Percentiles rank a stretch among this genome's conserved stretches.
phyloP scores from a whole-genome alignment of 75 land plant species.

The Pseudotsuga menziesii region DNA sequence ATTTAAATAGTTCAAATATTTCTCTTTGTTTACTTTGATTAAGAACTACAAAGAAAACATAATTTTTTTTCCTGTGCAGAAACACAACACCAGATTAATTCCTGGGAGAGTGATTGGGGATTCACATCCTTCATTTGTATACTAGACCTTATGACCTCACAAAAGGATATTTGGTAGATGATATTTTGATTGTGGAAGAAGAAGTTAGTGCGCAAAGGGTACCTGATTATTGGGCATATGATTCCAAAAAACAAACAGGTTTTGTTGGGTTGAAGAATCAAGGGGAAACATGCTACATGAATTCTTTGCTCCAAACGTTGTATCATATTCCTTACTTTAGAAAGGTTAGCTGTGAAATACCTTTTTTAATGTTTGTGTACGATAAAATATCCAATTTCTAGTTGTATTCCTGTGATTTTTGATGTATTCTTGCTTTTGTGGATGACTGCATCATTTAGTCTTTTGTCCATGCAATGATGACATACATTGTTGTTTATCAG shows the following conservation, averaged over 20 bases:
- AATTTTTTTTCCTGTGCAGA: conserved; percentile 38
- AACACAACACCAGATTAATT: conserved; percentile 90
- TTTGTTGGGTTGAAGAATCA: conserved; percentile 94
- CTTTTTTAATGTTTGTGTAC: too few species aligned
- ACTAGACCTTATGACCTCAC: conserved; percentile 77
- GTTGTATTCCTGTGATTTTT: too few species aligned
- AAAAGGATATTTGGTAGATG: conserved; percentile 84
- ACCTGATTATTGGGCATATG: conserved; percentile 88
- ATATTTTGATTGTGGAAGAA: conserved; percentile 69
- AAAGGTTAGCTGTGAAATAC: conserved; percentile 26
- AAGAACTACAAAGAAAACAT: not conserved
- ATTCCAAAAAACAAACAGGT: conserved; percentile 92
- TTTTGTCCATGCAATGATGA: too few species aligned
- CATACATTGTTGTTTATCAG: not conserved
- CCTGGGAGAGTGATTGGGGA: conserved; percentile 96
- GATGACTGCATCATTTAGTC: too few species aligned
- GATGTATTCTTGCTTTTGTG: too few species aligned
- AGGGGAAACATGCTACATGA: conserved; percentile 66
- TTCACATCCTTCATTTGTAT: conserved; percentile 96
- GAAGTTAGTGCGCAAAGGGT: conserved; percentile 72
- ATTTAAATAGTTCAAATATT: not conserved
- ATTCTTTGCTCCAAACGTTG: conserved; percentile 51
- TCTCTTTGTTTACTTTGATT: too few species aligned
- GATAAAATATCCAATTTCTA: too few species aligned
- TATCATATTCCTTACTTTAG: conserved; percentile 92